A percentile compares a stretch with the other conserved stretches of the same genome.
Conservation (phyloP, 164 flowering plant species). For the grape (Vitis vinifera) region ASM3070453v1 NC_081806.1:14744501-14745000, state of each 20-base stretch:
- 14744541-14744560: slow-evolving; percentile 53
- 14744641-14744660: slow-evolving; percentile 48
- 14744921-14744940: slow-evolving; percentile 77
- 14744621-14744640: slow-evolving; percentile 24
- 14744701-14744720: slow-evolving; percentile 51
- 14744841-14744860: slow-evolving; percentile 44
- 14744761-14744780: slow-evolving; percentile 63
- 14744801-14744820: slow-evolving; percentile 75
- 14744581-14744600: slow-evolving; percentile 84
- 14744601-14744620: slow-evolving; percentile 39
- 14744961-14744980: slow-evolving; percentile 69
- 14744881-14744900: slow-evolving; percentile 67
- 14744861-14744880: slow-evolving; percentile 72
- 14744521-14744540: slow-evolving; percentile 67
- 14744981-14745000: slow-evolving; percentile 27
- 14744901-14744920: slow-evolving; percentile 63
- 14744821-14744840: slow-evolving; percentile 49
- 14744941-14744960: slow-evolving; percentile 80
- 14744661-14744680: slow-evolving; percentile 73
- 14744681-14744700: slow-evolving; percentile 58
- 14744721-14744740: slow-evolving; percentile 61
- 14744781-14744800: slow-evolving; percentile 71
- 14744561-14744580: slow-evolving; percentile 47
- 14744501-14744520: slow-evolving; percentile 56
- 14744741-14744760: slow-evolving; percentile 57